Conservation (phyloP, 345 rosid genomes). For the Salix udensis region DNA sequence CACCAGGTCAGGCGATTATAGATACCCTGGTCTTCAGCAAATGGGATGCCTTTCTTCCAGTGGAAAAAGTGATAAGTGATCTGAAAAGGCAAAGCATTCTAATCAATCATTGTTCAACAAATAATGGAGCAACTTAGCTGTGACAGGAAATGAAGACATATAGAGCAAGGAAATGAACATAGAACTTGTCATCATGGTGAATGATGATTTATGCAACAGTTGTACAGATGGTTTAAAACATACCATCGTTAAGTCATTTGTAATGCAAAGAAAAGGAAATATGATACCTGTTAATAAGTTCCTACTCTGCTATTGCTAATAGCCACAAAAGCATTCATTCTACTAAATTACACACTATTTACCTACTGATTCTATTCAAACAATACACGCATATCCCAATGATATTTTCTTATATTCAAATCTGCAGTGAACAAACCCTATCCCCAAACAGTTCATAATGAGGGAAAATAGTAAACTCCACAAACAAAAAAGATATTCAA, state of each 20-base stretch:
- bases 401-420: neutral
- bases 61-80: conserved; percentile 92
- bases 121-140: neutral
- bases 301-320: neutral
- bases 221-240: neutral
- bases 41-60: conserved; percentile 99
- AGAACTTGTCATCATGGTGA: neutral
- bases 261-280: neutral
- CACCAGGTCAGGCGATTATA: conserved; percentile 95
- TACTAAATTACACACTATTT: neutral
- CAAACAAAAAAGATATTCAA: too few relatives aligned
- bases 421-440: neutral
- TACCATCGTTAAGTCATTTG: neutral
- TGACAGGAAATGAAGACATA: neutral
- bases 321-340: neutral
- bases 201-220: neutral
- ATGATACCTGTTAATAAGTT: neutral
- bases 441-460: neutral
- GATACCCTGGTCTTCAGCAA: conserved; percentile 96
- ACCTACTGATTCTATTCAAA: neutral
- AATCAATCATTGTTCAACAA: conserved; percentile 10
- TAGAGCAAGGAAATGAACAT: neutral
- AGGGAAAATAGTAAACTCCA: neutral
- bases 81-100: conserved; percentile 37
- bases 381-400: neutral